These are phyloP conservation scores for Phytophthora melonis DNA, from an alignment of 352 stramenopile species.

Conservation along the genomic window DNA sequence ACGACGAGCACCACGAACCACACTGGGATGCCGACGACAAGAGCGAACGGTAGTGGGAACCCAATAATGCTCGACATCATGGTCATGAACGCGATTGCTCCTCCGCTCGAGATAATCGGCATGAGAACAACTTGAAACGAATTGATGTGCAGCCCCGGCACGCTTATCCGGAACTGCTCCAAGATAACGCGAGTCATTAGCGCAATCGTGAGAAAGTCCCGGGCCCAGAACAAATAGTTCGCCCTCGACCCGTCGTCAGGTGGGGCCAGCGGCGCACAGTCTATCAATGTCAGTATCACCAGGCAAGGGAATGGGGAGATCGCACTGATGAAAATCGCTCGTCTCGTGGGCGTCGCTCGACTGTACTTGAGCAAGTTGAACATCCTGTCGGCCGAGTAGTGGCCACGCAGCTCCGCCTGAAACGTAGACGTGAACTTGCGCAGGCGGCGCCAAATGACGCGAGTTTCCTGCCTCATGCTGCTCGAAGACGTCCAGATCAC, in stretches of 20 bases:
- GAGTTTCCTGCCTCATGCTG: slow-evolving; percentile 8
- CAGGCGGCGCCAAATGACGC: slow-evolving; percentile 1
- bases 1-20: slow-evolving; percentile 32
- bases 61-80: slow-evolving; percentile 36
- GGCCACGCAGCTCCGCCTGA: slow-evolving; percentile 50
- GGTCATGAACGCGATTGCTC: slow-evolving; percentile 25
- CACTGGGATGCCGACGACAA: slow-evolving; percentile 30
- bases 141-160: slow-evolving; percentile 14
- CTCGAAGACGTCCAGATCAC: too few relatives aligned
- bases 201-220: slow-evolving; percentile 36
- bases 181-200: slow-evolving; percentile 46
- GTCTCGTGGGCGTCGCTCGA: neutral
- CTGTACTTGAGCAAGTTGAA: slow-evolving; percentile 17
- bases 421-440: slow-evolving; percentile 16
- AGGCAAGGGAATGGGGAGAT: slow-evolving; percentile 45
- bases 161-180: slow-evolving; percentile 38
- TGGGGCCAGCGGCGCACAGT: slow-evolving; percentile 26
- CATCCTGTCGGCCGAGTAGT: slow-evolving; percentile 47
- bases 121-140: slow-evolving; percentile 14
- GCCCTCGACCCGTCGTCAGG: slow-evolving; percentile 31
- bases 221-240: slow-evolving; percentile 48
- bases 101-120: slow-evolving; percentile 20
- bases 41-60: slow-evolving; percentile 54
- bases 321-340: slow-evolving; percentile 12
- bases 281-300: slow-evolving; percentile 36